Evolutionary conservation across 192 early-diverging fungal genomes (phyloP).

Genomic region (Diversispora eburnea): DNA sequence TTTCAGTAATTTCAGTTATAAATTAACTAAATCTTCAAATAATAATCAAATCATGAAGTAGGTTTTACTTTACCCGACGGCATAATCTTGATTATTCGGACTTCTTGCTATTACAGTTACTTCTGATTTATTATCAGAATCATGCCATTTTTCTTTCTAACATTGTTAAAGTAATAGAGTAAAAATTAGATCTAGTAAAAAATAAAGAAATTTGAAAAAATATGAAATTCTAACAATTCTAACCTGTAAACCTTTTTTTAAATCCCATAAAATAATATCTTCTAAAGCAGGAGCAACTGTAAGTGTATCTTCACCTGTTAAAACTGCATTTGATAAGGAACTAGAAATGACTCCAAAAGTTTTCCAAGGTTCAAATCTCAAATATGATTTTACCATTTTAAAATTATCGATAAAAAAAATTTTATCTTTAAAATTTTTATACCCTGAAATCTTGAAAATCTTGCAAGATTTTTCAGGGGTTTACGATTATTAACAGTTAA

Average conservation of each 20-base stretch:
- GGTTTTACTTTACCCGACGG: constrained; percentile 72
- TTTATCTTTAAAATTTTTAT: too few species aligned
- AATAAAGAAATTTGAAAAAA: neutral
- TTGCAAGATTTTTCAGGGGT: too few species aligned
- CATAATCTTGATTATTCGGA: constrained; percentile 66
- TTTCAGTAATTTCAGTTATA: neutral
- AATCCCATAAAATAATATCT: constrained; percentile 79
- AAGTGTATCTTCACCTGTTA: constrained; percentile 64
- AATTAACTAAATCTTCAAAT: neutral
- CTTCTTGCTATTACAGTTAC: constrained; percentile 79
- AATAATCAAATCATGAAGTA: neutral
- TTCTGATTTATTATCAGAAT: constrained; percentile 76
- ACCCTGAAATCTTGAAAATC: too few species aligned
- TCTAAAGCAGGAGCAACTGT: constrained; percentile 83
- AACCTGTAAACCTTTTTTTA: constrained; percentile 74
- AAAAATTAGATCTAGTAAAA: neutral
- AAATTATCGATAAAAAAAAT: neutral
- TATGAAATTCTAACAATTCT: neutral
- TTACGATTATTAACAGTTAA: too few species aligned
- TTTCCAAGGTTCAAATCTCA: constrained; percentile 75
- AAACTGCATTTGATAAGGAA: constrained; percentile 63
- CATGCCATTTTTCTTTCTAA: constrained; percentile 70
- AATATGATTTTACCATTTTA: constrained; percentile 70
- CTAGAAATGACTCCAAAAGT: constrained; percentile 84
- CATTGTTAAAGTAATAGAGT: neutral